phyloP scores from a whole-genome alignment of 2,329 filamentous ascomycete genomes.

The Penicillium hesseltinei region DNA sequence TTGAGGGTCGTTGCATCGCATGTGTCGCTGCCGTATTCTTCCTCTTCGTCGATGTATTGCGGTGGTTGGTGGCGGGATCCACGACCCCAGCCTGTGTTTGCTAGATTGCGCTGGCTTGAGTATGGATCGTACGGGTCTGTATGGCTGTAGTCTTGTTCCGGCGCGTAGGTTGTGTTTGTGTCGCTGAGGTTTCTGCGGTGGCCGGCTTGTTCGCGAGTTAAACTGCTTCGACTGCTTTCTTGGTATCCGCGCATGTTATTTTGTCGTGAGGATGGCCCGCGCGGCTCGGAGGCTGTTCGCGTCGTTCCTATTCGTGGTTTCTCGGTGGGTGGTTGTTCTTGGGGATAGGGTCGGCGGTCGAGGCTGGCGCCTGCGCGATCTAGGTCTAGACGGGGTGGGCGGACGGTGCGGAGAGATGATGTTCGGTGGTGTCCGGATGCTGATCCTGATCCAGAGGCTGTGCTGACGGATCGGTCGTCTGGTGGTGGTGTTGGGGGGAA shows the following conservation, averaged over 20 bases:
- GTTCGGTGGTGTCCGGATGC: conserved; percentile 36
- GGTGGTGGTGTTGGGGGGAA: conserved; percentile 99
- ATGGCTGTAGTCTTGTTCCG: conserved; percentile 33
- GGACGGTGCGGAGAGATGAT: conserved; percentile 49
- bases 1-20: conserved; percentile 70
- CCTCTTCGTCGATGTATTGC: conserved; percentile 76
- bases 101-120: conserved; percentile 51
- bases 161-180: conserved; percentile 16
- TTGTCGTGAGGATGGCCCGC: conserved; percentile 42
- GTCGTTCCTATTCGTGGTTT: conserved; percentile 48
- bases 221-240: conserved; percentile 28
- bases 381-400: conserved; percentile 48
- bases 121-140: conserved; percentile 65
- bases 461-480: conserved; percentile 67
- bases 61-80: conserved; percentile 43
- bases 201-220: conserved; percentile 33
- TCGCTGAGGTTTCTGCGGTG: conserved; percentile 35
- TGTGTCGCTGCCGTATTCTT: conserved; percentile 68
- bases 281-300: conserved; percentile 53
- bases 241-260: conserved; percentile 30
- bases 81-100: conserved; percentile 41
- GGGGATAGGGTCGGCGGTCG: conserved; percentile 30
- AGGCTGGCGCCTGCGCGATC: conserved; percentile 30
- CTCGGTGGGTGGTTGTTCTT: conserved; percentile 27
- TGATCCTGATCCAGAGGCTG: conserved; percentile 29